Base-by-base conservation (phyloP, 345 rosid genomes). In the Fremontodendron californicum region DNA sequence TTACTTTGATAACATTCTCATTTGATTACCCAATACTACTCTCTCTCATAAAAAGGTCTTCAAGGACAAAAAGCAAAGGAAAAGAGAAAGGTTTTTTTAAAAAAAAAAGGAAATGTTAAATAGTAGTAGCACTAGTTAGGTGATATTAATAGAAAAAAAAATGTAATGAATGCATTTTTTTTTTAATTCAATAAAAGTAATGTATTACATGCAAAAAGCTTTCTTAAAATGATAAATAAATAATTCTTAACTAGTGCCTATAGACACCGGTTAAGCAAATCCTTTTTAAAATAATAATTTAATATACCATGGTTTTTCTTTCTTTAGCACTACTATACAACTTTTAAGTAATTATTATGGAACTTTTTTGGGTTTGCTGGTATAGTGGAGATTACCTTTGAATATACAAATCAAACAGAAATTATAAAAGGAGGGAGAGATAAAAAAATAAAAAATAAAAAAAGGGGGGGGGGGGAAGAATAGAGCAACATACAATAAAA, bases 11-110 rank as follows among this genome's bases (percentile, higher is more conserved):
- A 70, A 29, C 27, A 70, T 29, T 16, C 39, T 9, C 43, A 9
- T 54, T 52, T 52, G 48, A 52, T 72, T 54, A 37, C 31, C 52
- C 48, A 52, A 46, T 48, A 43, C 21, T 21, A 71, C 6, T 4
- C 74, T 48, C 74, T 29, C 55, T 48, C 19, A 13, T 11, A 71
- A 71, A 18, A 51, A 46, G n/a, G 18, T 19, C 10, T 21, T 52
- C 63, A 71, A 12, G 9, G 75, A 71, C 75, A 71, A 35, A 71
- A 71, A 33, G 75, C 19, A 51, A 51, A 48, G 3, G 37, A 5
- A 33, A 29, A 21, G n/a, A n/a, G n/a, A n/a, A n/a, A n/a, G n/a
- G n/a, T n/a, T n/a, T n/a, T n/a, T n/a, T n/a, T n/a, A n/a, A n/a
- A n/a, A n/a, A n/a, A n/a, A n/a, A n/a, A n/a, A n/a, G n/a, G n/a